Evolutionary conservation across 306 rosid genomes (phyloP).

Genomic region (Hippophae gyantsensis): DNA sequence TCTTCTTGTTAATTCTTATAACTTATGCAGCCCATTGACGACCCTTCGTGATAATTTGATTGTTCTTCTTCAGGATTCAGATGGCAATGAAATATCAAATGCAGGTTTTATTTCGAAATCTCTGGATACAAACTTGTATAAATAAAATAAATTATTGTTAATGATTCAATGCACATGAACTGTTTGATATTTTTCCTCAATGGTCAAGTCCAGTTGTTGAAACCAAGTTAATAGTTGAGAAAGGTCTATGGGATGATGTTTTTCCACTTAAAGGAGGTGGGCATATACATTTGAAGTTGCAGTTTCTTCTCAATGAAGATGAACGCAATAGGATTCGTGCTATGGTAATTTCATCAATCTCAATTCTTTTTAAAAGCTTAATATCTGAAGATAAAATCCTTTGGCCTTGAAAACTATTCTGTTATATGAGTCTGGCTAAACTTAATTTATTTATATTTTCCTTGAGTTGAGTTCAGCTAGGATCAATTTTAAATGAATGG

Average conservation of each 20-base stretch:
- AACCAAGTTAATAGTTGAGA: conserved; percentile 58
- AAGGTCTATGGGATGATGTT: conserved; percentile 66
- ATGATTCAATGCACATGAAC: conserved; percentile 7
- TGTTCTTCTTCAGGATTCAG: conserved; percentile 46
- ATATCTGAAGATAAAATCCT: no score
- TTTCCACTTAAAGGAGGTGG: conserved; percentile 67
- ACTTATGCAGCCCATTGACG: conserved; percentile 58
- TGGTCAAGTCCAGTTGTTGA: conserved; percentile 38
- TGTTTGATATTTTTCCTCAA: conserved; percentile 13
- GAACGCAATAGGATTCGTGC: conserved; percentile 64
- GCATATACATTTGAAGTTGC: conserved; percentile 57
- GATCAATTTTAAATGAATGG: no score
- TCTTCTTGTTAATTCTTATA: conserved; percentile 9
- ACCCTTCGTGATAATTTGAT: conserved; percentile 66
- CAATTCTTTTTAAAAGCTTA: no score
- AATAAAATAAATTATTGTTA: no score
- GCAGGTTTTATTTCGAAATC: conserved; percentile 33
- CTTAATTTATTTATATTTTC: no score
- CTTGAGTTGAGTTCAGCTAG: no score
- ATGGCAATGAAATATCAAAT: conserved; percentile 57
- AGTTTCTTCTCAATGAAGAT: conserved; percentile 62
- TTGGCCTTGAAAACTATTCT: no score
- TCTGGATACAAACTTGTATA: neutral
- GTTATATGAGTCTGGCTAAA: no score
- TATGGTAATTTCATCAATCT: conserved; percentile 38